These are phyloP conservation scores for Xylaria curta DNA, from an alignment of 495 filamentous ascomycete genomes.

Conservation along the genomic window DNA sequence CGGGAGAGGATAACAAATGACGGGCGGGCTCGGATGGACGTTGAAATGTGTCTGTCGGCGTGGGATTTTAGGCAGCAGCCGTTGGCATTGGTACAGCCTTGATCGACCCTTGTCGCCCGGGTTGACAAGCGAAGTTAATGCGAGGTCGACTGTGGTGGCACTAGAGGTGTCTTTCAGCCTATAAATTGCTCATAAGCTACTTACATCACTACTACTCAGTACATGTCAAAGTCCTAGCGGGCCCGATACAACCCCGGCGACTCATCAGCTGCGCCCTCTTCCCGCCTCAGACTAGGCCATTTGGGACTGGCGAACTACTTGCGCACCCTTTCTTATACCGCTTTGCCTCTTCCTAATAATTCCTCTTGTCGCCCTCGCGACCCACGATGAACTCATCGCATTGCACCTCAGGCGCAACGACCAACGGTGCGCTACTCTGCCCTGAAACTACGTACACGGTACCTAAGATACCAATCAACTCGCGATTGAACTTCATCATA, in stretches of 20 bases:
- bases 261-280: conserved; percentile 36
- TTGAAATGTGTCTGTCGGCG: conserved; percentile 31
- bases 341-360: conserved; percentile 19
- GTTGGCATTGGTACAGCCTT: conserved; percentile 36
- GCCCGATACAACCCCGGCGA: conserved; percentile 33
- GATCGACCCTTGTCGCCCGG: conserved; percentile 15
- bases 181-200: conserved; percentile 19
- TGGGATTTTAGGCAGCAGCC: conserved; percentile 46
- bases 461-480: conserved; percentile 7
- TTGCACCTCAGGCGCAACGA: conserved; percentile 11
- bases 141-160: neutral
- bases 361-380: neutral
- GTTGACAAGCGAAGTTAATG: neutral
- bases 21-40: conserved; percentile 22
- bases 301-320: conserved; percentile 11
- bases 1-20: conserved; percentile 13
- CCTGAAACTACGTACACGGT: conserved; percentile 10
- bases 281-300: conserved; percentile 38
- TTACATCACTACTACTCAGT: conserved; percentile 26
- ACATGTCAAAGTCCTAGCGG: conserved; percentile 39
- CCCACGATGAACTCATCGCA: conserved; percentile 23
- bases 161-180: neutral
- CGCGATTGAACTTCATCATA: neutral
- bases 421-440: neutral
- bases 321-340: neutral